Conservation (phyloP, 768 basidiomycete species). For the Paxillus involutus region DNA sequence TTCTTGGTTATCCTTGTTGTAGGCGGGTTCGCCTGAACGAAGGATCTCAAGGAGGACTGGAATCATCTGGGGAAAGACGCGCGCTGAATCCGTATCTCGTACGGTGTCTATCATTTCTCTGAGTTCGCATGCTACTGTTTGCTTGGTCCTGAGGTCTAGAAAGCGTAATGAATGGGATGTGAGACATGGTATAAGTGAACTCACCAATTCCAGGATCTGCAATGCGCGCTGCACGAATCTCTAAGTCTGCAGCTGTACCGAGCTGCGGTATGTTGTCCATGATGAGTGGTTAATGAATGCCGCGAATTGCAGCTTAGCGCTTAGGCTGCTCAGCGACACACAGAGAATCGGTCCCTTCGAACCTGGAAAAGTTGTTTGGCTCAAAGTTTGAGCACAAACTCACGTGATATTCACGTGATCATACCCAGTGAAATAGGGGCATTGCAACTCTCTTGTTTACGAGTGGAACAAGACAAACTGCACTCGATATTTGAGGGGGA, state of each 20-base stretch:
- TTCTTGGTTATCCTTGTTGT: conserved; percentile 65
- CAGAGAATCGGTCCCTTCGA: too few species aligned
- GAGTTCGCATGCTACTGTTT: conserved; percentile 71
- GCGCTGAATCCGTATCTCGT: conserved; percentile 69
- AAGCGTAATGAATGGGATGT: background rate
- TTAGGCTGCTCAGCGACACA: background rate
- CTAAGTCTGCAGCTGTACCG: conserved; percentile 57
- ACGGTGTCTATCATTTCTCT: conserved; percentile 81
- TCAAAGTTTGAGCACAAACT: conserved; percentile 26
- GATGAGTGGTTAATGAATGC: conserved; percentile 4
- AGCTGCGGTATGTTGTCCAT: conserved; percentile 48
- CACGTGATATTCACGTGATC: conserved; percentile 35
- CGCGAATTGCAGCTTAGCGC: background rate
- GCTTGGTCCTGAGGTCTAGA: conserved; percentile 70
- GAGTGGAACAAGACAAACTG: too few species aligned
- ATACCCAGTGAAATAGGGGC: too few species aligned
- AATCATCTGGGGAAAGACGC: conserved; percentile 70
- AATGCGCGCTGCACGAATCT: conserved; percentile 68
- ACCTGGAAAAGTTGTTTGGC: conserved; percentile 34
- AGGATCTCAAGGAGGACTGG: conserved; percentile 73
- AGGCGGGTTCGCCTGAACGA: conserved; percentile 64
- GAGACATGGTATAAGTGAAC: conserved; percentile 10
- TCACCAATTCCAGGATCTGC: conserved; percentile 74
- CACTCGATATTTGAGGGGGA: too few species aligned
- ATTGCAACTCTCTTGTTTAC: too few species aligned